Percentiles rank a stretch among this genome's conserved stretches.
phyloP scores from a whole-genome alignment of 768 basidiomycete genomes.

The Chiua virens region DNA sequence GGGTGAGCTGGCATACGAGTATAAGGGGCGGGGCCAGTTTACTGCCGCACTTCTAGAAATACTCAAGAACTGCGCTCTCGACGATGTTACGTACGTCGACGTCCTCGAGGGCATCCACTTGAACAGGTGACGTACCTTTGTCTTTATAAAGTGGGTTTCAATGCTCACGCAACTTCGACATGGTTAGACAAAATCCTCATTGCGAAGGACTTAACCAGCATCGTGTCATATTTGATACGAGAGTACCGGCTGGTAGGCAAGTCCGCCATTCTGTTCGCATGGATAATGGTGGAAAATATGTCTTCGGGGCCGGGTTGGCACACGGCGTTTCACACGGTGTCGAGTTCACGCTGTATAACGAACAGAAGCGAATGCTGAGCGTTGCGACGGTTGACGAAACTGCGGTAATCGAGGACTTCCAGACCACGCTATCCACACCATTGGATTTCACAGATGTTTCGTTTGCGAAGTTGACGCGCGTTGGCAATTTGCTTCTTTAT shows the following conservation, averaged over 20 bases:
- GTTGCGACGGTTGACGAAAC: conserved; percentile 4
- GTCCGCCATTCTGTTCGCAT: conserved; percentile 1
- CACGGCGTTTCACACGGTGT: conserved; percentile 24
- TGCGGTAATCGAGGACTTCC: conserved; percentile 13
- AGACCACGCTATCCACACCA: not conserved
- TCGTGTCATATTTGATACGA: conserved; percentile 26
- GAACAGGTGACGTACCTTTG: conserved; percentile 1
- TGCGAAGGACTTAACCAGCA: conserved; percentile 26
- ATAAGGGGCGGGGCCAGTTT: conserved; percentile 23
- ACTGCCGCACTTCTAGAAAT: conserved; percentile 22
- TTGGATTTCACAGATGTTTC: not conserved
- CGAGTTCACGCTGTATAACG: conserved; percentile 20
- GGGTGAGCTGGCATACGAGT: conserved; percentile 33
- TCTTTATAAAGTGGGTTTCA: too few species aligned
- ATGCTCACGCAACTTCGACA: not conserved
- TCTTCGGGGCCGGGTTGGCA: conserved; percentile 24
- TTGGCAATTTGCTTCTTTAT: conserved; percentile 2
- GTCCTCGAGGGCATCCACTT: conserved; percentile 19
- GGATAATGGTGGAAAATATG: conserved; percentile 1
- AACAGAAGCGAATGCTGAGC: not conserved
- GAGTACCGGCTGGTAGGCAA: conserved; percentile 8
- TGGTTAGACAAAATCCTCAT: conserved; percentile 27
- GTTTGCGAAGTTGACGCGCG: conserved; percentile 2
- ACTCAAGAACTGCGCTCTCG: conserved; percentile 4
- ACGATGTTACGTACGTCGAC: conserved; percentile 25